These are phyloP conservation scores for Yarrowia sp. DNA, from an alignment of 805 yeast genomes.

Conservation along the genomic window DNA sequence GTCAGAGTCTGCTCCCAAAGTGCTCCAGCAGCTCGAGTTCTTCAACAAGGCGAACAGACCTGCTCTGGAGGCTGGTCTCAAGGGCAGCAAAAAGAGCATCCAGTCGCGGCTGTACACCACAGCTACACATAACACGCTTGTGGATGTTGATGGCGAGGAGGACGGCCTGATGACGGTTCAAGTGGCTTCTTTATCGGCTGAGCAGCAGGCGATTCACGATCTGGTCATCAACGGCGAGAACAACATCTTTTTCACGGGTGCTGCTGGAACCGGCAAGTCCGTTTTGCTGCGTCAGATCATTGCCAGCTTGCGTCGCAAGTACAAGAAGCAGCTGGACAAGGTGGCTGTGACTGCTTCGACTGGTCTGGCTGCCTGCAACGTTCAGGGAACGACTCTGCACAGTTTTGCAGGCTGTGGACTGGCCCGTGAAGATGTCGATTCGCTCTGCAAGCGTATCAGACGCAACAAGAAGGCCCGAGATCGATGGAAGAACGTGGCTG, in stretches of 20 bases:
- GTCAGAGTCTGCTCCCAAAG: neutral
- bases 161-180: constrained; percentile 28
- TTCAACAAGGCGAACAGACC: constrained; percentile 6
- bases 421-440: constrained; percentile 53
- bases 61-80: neutral
- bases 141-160: constrained; percentile 6
- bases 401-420: constrained; percentile 83
- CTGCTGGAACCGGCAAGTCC: constrained; percentile 98
- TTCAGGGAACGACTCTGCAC: constrained; percentile 88
- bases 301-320: constrained; percentile 45
- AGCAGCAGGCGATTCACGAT: constrained; percentile 58
- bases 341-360: constrained; percentile 95
- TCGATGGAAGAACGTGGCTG: constrained; percentile 67
- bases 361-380: constrained; percentile 91
- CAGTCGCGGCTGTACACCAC: constrained; percentile 10
- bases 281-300: constrained; percentile 74
- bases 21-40: constrained; percentile 2
- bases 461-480: constrained; percentile 45
- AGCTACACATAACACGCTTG: neutral
- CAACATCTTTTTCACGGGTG: constrained; percentile 88
- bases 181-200: constrained; percentile 41
- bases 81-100: neutral
- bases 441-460: constrained; percentile 50
- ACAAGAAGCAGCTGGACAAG: constrained; percentile 44
- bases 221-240: constrained; percentile 57